Percentiles rank a stretch among this genome's conserved stretches.
Conservation (phyloP, 768 basidiomycete species). For the Hemileccinum impolitum region DNA sequence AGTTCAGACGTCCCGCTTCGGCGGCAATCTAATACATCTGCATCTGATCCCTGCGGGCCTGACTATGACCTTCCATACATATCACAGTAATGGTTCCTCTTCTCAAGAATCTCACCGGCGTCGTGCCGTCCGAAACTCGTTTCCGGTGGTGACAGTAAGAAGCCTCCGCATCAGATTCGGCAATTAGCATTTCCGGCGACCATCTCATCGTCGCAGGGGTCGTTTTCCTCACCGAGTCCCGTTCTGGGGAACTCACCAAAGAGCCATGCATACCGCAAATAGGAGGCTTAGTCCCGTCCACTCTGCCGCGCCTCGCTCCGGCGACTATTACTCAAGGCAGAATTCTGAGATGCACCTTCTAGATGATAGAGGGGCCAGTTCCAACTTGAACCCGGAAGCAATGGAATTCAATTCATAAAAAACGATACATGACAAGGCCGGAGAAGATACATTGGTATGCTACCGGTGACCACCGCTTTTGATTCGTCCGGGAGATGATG, state of each 20-base stretch:
- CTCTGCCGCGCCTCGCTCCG: neutral
- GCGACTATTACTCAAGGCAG: neutral
- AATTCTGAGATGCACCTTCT: neutral
- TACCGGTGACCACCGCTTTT: neutral
- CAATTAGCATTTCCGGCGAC: constrained; percentile 5
- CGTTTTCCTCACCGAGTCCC: neutral
- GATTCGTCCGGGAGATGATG: neutral
- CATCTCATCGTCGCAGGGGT: neutral
- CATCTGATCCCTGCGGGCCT: neutral
- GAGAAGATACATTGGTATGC: neutral
- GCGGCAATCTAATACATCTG: neutral
- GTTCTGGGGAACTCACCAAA: neutral
- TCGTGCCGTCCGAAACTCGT: constrained; percentile 5
- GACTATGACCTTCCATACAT: too few relatives aligned
- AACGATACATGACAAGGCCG: neutral
- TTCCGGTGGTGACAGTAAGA: constrained; percentile 3
- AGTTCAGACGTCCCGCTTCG: neutral
- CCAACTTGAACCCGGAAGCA: neutral
- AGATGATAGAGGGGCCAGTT: neutral
- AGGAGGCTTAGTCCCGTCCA: neutral
- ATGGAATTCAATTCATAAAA: neutral
- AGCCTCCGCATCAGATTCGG: constrained; percentile 5
- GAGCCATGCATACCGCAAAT: neutral
- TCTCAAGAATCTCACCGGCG: constrained; percentile 5
- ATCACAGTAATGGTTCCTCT: neutral